Evolutionary conservation across 441 rosid genomes (phyloP).

Genomic region (Cnidoscolus chayamansa): DNA sequence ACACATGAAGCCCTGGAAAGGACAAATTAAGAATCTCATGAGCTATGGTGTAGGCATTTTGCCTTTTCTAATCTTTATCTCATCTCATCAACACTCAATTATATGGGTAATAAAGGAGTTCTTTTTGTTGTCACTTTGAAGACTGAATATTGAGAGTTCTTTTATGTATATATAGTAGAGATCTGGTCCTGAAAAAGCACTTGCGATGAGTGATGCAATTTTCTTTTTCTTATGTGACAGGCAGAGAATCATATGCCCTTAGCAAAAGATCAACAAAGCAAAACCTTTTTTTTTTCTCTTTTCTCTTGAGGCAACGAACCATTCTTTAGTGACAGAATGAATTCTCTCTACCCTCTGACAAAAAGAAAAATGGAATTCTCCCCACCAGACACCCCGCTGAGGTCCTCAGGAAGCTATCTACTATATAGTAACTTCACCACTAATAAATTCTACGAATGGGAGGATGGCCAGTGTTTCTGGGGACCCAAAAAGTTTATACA

Average conservation of each 20-base stretch:
- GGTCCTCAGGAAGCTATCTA: too few species aligned
- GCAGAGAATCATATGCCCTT: conserved; percentile 32
- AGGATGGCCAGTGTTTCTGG: too few species aligned
- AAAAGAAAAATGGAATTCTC: too few species aligned
- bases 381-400: too few species aligned
- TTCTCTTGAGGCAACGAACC: conserved; percentile 10
- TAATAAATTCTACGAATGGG: too few species aligned
- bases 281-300: background rate
- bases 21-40: conserved; percentile 7
- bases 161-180: too few species aligned
- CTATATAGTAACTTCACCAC: too few species aligned
- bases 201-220: background rate
- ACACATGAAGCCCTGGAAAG: background rate
- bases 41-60: background rate
- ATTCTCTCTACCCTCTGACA: background rate
- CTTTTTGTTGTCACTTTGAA: too few species aligned
- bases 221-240: background rate
- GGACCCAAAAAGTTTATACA: too few species aligned
- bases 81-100: background rate
- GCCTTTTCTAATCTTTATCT: background rate
- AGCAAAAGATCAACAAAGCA: conserved; percentile 12
- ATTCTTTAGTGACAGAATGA: conserved; percentile 23
- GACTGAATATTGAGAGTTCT: too few species aligned
- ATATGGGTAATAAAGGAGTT: too few species aligned
- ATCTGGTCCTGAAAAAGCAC: too few species aligned